These are phyloP conservation scores for Rutstroemia sydowiana DNA, from an alignment of 2,329 filamentous ascomycete genomes.

Conservation along the genomic window DNA sequence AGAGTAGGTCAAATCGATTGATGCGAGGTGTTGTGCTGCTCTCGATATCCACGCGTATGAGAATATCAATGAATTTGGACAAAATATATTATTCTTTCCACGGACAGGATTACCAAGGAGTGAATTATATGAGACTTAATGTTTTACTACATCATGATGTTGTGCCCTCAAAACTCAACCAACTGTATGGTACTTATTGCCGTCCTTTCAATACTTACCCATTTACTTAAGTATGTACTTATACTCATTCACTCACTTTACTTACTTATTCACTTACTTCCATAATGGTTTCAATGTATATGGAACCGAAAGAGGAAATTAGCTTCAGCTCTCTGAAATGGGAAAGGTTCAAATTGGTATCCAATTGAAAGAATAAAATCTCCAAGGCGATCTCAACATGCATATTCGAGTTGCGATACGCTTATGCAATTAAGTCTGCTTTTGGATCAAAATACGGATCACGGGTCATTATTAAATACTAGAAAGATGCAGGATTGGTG, in stretches of 20 bases:
- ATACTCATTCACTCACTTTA: too few relatives aligned
- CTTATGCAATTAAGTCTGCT: conserved; percentile 3
- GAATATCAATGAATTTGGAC: too few relatives aligned
- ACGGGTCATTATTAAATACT: not conserved
- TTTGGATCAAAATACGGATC: not conserved
- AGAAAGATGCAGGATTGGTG: not conserved
- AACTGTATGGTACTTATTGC: conserved; percentile 5
- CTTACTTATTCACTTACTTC: conserved; percentile 7
- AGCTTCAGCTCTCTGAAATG: conserved; percentile 1
- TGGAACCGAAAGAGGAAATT: not conserved
- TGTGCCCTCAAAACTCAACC: conserved; percentile 4
- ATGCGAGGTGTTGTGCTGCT: too few relatives aligned
- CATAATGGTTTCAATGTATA: conserved; percentile 4
- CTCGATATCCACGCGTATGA: too few relatives aligned
- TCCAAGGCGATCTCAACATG: not conserved
- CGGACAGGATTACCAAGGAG: not conserved
- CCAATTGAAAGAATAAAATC: not conserved
- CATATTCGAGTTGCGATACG: conserved; percentile 1
- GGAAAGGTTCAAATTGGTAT: not conserved
- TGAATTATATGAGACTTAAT: conserved; percentile 1
- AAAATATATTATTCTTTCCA: too few relatives aligned
- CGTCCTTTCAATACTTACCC: too few relatives aligned
- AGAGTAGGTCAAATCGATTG: too few relatives aligned
- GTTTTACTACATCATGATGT: conserved; percentile 2
- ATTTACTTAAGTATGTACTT: not conserved